phyloP scores from a whole-genome alignment of 306 rosid species.

The Crotalaria pallida region DNA sequence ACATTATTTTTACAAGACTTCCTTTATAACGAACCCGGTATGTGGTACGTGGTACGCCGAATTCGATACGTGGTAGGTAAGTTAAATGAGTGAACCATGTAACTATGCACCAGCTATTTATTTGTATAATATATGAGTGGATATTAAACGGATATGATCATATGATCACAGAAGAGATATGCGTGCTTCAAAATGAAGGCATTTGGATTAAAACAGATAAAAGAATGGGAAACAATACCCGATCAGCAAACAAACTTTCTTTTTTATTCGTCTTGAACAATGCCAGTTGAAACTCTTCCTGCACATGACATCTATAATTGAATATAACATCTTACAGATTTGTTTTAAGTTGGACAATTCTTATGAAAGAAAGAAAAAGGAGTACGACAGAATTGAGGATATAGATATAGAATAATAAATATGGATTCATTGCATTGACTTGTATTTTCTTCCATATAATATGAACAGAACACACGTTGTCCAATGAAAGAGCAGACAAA shows the following conservation, averaged over 20 bases:
- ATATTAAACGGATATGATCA: not conserved
- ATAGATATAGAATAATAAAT: not conserved
- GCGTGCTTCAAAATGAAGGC: constrained; percentile 1
- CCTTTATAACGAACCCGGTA: too few species aligned
- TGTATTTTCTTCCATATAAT: not conserved
- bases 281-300: constrained; percentile 98
- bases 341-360: not conserved
- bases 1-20: too few species aligned
- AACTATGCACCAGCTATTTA: not conserved
- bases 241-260: constrained; percentile 93
- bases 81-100: too few species aligned
- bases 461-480: constrained; percentile 9
- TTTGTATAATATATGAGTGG: not conserved
- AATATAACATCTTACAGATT: not conserved
- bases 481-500: constrained; percentile 20
- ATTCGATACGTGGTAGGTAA: too few species aligned
- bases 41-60: too few species aligned
- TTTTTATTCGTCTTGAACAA: constrained; percentile 95
- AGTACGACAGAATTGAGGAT: not conserved
- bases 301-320: constrained; percentile 20
- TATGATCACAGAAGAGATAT: not conserved
- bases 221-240: constrained; percentile 53
- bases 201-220: not conserved
- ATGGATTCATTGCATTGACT: not conserved
- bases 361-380: not conserved